Evolutionary conservation across 495 filamentous ascomycete species (phyloP), one percentile per base, ranked within the genome.

Genomic region (Rusavskia elegans): DNA sequence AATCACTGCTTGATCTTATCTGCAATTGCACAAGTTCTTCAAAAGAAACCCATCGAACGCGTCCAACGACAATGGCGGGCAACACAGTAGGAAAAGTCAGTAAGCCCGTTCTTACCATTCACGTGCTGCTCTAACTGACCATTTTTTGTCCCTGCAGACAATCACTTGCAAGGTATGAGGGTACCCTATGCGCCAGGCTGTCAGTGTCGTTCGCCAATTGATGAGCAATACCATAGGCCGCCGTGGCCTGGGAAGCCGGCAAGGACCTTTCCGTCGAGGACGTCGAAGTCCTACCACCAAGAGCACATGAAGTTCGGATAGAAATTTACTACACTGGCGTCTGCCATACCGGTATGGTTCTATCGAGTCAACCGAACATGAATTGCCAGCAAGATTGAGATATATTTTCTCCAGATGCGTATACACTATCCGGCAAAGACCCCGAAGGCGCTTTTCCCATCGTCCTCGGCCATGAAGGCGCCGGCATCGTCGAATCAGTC

Each of bases 361-460:
- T 27, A 27, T 27, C 25, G 4, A 3, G 4, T 27, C 25, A 0
- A 27, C 4, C 7, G 25, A 27, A 27, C n/a, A 27, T 27, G 2
- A 6, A 5, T 5, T 3, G 25, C 25, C 25, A 27, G 7, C 4
- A 3, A 27, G 25, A 27, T 6, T 27, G 25, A 27, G 25, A 27
- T 27, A 27, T 27, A 55, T 57, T 44, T 48, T 50, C 45, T 50
- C 38, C 53, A 88, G 92, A 98, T 78, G 92, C 92, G 65, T 98
- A 97, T 74, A 98, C 92, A 20, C 77, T 98, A 53, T 96, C 90
- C 19, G 92, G 92, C 55, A 95, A 96, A 72, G 92, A 98, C 61
- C 92, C 93, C 40, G 92, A 98, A 71, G 92, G 92, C 57, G 92
- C 93, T 35, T 98, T 98, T 76, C 92, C 92, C 56, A 83, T 97